Percentiles rank a stretch among this genome's conserved stretches.
Evolutionary conservation across 176 grass and related monocot species (phyloP).

Genomic region (Miscanthus lutarioriparius): DNA sequence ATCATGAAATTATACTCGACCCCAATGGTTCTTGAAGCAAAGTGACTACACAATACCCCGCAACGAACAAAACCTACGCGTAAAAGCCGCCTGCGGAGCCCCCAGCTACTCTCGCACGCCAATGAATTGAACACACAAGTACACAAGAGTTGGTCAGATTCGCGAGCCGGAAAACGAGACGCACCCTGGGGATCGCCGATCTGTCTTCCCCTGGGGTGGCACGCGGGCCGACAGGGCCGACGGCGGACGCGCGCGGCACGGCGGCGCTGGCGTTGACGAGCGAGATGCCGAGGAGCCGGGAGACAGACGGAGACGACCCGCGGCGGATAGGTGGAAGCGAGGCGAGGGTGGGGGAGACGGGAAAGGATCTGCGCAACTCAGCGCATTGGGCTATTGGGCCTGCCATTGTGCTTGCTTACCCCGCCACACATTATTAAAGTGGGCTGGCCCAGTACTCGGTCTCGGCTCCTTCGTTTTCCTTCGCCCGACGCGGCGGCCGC

Average conservation of each 20-base stretch:
- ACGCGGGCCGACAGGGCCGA: not conserved
- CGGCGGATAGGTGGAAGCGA: not conserved
- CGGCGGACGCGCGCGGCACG: not conserved
- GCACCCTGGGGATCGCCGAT: slow-evolving; percentile 1
- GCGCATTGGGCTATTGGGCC: not conserved
- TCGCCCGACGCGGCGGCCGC: not conserved
- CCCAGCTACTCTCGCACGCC: not conserved
- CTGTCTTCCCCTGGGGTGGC: not conserved
- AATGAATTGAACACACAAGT: not conserved
- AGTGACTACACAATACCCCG: not conserved
- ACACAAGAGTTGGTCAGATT: not conserved
- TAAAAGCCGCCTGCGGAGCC: not conserved
- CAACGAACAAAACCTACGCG: not conserved
- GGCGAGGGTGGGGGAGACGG: not conserved
- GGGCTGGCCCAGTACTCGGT: not conserved
- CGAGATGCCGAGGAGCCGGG: not conserved
- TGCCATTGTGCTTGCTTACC: not conserved
- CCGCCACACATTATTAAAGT: not conserved
- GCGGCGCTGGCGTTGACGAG: not conserved
- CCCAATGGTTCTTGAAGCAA: not conserved
- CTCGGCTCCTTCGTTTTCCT: not conserved
- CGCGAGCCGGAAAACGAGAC: not conserved
- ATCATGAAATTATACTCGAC: not conserved
- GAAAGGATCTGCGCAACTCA: not conserved
- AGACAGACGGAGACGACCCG: not conserved